Percentiles rank a stretch among this genome's conserved stretches.
Conservation (phyloP, 2,329 filamentous ascomycete genomes). For the Tolypocladium inflatum region DNA sequence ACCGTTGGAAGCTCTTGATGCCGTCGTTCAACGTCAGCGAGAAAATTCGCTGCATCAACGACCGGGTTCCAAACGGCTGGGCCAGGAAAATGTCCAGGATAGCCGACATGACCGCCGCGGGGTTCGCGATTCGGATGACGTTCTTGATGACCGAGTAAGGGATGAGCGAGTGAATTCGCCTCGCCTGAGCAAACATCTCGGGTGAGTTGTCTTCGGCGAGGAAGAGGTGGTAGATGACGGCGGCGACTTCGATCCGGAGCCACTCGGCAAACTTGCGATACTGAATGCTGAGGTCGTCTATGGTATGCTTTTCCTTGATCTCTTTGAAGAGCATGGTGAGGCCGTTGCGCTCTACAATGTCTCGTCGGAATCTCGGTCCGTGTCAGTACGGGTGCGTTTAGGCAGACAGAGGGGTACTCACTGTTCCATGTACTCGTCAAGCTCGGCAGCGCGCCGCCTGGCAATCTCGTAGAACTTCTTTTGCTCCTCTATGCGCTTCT, state of each 20-base stretch:
- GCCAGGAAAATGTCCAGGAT: constrained; percentile 92
- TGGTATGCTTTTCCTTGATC: constrained; percentile 81
- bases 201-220: constrained; percentile 96
- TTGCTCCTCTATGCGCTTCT: constrained; percentile 85
- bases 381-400: constrained; percentile 9
- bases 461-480: constrained; percentile 94
- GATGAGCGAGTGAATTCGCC: constrained; percentile 87
- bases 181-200: constrained; percentile 88
- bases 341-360: constrained; percentile 65
- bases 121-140: constrained; percentile 91
- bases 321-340: constrained; percentile 88
- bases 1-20: constrained; percentile 75
- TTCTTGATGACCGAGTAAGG: constrained; percentile 94
- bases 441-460: constrained; percentile 75
- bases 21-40: constrained; percentile 85
- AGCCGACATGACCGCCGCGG: constrained; percentile 92
- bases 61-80: constrained; percentile 85
- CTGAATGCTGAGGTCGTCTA: constrained; percentile 82
- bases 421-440: constrained; percentile 98
- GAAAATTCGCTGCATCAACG: constrained; percentile 89
- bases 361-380: constrained; percentile 46
- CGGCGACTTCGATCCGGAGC: constrained; percentile 93
- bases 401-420: constrained; percentile 28
- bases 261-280: constrained; percentile 98
- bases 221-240: constrained; percentile 94